phyloP scores from a whole-genome alignment of 257 asterid genomes.

The Apocynum venetum region DNA sequence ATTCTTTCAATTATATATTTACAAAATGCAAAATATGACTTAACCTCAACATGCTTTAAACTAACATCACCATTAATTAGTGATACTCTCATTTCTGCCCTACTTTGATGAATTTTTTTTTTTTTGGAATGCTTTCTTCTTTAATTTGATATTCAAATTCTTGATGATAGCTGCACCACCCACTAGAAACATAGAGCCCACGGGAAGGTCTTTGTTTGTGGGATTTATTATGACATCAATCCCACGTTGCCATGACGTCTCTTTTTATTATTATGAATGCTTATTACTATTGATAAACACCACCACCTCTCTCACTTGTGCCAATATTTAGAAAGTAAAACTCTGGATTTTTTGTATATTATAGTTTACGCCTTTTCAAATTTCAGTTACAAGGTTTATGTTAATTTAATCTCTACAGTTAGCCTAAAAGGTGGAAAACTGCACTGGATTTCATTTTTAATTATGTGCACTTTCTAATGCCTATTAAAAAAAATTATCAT shows the following conservation, averaged over 20 bases:
- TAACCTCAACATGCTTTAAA: not conserved
- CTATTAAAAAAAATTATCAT: not conserved
- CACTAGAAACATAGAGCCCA: constrained; percentile 29
- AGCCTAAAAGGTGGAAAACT: constrained; percentile 10
- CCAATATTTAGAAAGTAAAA: constrained; percentile 10
- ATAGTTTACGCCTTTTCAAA: constrained; percentile 14
- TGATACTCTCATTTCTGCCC: not conserved
- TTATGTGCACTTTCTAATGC: not conserved
- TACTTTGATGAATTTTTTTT: not conserved
- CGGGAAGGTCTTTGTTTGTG: constrained; percentile 28
- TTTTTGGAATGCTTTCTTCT: not conserved
- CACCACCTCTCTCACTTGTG: not conserved
- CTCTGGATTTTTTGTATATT: constrained; percentile 11
- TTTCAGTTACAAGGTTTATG: constrained; percentile 14
- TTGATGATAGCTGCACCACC: constrained; percentile 60
- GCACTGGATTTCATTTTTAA: not conserved
- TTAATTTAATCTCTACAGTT: constrained; percentile 9
- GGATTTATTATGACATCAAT: constrained; percentile 65
- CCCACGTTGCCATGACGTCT: constrained; percentile 70
- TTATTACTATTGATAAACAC: too few species aligned
- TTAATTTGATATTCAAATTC: constrained; percentile 26
- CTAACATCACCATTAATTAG: not conserved
- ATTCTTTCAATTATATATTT: too few species aligned
- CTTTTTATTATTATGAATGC: not conserved
- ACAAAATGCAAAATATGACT: too few species aligned